Conservation (phyloP, 2,329 filamentous ascomycete genomes). For the Amesomyces nigricolor region DNA sequence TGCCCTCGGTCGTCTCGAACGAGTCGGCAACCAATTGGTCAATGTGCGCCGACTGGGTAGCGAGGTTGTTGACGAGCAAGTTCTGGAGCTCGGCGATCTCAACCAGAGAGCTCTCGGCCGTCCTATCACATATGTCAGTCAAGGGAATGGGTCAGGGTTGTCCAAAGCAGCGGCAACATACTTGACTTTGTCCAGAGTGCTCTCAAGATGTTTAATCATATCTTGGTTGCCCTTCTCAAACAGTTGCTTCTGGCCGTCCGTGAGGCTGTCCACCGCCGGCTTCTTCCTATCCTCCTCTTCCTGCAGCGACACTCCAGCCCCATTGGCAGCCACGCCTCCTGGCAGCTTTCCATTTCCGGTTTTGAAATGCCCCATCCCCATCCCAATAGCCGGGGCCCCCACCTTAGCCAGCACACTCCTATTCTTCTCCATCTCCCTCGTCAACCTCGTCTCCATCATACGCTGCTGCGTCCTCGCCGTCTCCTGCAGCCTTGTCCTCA, state of each 20-base stretch:
- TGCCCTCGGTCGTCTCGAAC: slow-evolving; percentile 73
- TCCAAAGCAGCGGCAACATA: slow-evolving; percentile 44
- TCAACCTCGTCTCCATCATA: slow-evolving; percentile 89
- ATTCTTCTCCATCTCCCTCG: slow-evolving; percentile 81
- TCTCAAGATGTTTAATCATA: slow-evolving; percentile 90
- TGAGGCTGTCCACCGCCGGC: slow-evolving; percentile 51
- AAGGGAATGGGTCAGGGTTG: not conserved
- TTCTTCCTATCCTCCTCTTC: slow-evolving; percentile 24
- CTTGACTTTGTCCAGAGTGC: slow-evolving; percentile 90
- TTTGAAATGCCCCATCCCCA: slow-evolving; percentile 10
- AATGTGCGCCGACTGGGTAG: slow-evolving; percentile 81
- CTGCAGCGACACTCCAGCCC: slow-evolving; percentile 1
- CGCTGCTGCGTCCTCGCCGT: slow-evolving; percentile 73
- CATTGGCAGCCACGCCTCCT: slow-evolving; percentile 1
- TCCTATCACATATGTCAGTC: slow-evolving; percentile 46
- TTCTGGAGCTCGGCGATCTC: slow-evolving; percentile 93
- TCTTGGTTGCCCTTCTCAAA: slow-evolving; percentile 91
- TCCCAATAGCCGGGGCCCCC: no score
- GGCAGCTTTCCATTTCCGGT: not conserved
- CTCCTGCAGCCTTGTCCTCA: slow-evolving; percentile 69
- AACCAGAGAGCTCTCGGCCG: slow-evolving; percentile 80
- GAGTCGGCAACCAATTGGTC: slow-evolving; percentile 84
- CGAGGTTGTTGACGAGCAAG: slow-evolving; percentile 78
- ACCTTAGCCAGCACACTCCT: slow-evolving; percentile 78
- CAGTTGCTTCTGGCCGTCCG: slow-evolving; percentile 80